These are phyloP conservation scores for Trametes villosa DNA, from an alignment of 768 basidiomycete genomes.

Conservation along the genomic window DNA sequence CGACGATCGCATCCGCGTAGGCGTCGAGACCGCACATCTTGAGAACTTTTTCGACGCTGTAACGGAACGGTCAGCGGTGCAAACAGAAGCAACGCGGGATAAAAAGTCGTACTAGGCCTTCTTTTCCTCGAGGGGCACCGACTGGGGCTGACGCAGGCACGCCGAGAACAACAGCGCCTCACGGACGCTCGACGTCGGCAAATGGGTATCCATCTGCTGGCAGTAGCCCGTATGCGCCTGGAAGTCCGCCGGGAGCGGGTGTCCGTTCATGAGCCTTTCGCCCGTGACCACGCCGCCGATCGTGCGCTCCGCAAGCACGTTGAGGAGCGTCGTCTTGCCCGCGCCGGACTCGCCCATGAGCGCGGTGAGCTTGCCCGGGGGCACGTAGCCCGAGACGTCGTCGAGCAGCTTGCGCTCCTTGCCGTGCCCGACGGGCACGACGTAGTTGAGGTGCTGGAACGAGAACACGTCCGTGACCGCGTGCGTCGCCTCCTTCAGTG, in stretches of 20 bases:
- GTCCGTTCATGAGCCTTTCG: conserved; percentile 50
- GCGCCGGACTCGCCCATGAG: conserved; percentile 70
- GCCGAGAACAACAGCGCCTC: conserved; percentile 85
- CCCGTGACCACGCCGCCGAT: conserved; percentile 45
- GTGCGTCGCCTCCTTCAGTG: conserved; percentile 21
- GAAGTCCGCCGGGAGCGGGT: conserved; percentile 50
- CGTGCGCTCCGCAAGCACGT: conserved; percentile 49
- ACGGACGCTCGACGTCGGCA: conserved; percentile 74
- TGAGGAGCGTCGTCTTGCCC: conserved; percentile 58
- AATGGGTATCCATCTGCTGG: conserved; percentile 85
- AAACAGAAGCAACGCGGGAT: not conserved
- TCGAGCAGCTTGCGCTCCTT: conserved; percentile 57
- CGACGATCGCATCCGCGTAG: conserved; percentile 70
- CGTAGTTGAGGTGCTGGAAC: conserved; percentile 75
- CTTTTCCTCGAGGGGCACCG: conserved; percentile 70
- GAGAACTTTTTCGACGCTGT: conserved; percentile 57
- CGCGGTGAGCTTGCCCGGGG: conserved; percentile 79
- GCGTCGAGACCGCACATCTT: conserved; percentile 68
- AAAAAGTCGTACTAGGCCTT: conserved; percentile 66
- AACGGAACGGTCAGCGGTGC: not conserved
- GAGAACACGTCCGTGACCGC: conserved; percentile 64
- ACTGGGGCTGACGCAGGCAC: conserved; percentile 71
- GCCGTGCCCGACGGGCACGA: conserved; percentile 56
- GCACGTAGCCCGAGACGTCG: conserved; percentile 78
- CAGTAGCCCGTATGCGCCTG: conserved; percentile 77